Base-by-base conservation (phyloP, 306 rosid genomes). In the Dalbergia cultrata region DNA sequence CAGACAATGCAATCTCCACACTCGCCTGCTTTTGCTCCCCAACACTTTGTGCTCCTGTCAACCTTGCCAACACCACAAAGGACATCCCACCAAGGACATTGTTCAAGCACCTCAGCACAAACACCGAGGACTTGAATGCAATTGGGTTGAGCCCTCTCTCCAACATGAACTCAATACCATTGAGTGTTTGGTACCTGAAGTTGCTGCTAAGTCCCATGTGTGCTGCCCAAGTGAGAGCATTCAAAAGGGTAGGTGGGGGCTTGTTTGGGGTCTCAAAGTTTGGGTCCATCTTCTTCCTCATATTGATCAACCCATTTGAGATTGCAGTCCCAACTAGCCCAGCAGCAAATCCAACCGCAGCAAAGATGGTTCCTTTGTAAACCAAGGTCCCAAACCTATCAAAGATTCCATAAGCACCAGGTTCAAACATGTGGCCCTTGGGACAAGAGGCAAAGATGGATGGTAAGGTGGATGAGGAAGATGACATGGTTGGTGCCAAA, bases 181-280 rank as follows among this genome's bases (percentile, higher is more conserved):
- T 96, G 71, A 96, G 77, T 3, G 93, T 93, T 71, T 96, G 98
- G 86, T 96, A 96, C 82, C 99, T 88, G 16, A 96, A 60, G 59
- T 96, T 96, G 72, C 98, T 93, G 77, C 93, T 92, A 11, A 93
- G 0, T 5, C 99, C 98, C 99, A 93, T 93, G 82, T 96, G 99
- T 26, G 70, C 81, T 0, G 98, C 97, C 99, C 99, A 93, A 3
- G 99, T 96, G 39, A 88, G 13, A 41, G 97, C 88, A 78, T 96
- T 96, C 81, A 93, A 82, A 21, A 96, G 3, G 2, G 97, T 92
- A 0, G 98, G 97, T 5, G 98, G 98, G 5, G 98, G 49, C 82
- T 92, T 96, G 65, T 93, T 96, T 0, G 97, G 97, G 2, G 98
- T 89, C 82, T 92, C 97, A 54, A 93, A 96, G 7, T n/a, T 81